Evolutionary conservation across 208 protist species (phyloP), one percentile per base, ranked within the genome.

Genomic region (Crithidia brevicula): DNA sequence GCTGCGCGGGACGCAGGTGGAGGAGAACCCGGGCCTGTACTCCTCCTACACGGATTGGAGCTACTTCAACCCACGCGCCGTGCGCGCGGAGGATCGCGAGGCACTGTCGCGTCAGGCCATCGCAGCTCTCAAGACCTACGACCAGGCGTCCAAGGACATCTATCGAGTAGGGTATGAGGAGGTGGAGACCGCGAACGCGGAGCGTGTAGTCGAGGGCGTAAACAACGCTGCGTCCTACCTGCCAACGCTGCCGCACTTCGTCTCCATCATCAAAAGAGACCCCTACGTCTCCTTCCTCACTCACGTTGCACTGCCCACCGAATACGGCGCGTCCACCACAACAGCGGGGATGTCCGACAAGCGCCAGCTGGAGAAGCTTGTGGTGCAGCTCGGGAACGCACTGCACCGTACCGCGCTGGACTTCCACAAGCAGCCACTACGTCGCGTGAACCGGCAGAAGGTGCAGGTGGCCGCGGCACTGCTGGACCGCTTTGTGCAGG

Each of bases 51-150:
- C 87, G 16, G 90, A 93, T 42, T 92, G 78, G 78, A 79, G 75
- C 53, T 95, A 95, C 68, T 90, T 93, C 56, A 95, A 95, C 63
- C 90, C 90, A 22, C 83, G 81, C 23, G 80, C 90, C 16, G 82
- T 91, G 43, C 86, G 90, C 18, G 84, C 90, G 0, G 86, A 95
- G 68, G 71, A 82, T 60, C 86, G 90, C 20, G 90, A 95, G 51
- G 51, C 52, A 31, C 77, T 92, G 25, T 70, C 74, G 28, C 77
- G 77, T 4, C 64, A 81, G 40, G 79, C 79, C 27, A 50, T 95
- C 3, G 68, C 76, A 4, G 87, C 87, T 1, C 61, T 95, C 20
- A 85, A 85, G 69, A 22, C 67, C 22, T 92, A 93, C 68, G 83
- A 91, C 33, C 57, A 74, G 30, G 87, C 85, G 5, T 79, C 65